Percentiles rank a stretch among this genome's conserved stretches.
Evolutionary conservation across 371 early-diverging fungal genomes (phyloP).

Genomic region (Mortierella sp.): DNA sequence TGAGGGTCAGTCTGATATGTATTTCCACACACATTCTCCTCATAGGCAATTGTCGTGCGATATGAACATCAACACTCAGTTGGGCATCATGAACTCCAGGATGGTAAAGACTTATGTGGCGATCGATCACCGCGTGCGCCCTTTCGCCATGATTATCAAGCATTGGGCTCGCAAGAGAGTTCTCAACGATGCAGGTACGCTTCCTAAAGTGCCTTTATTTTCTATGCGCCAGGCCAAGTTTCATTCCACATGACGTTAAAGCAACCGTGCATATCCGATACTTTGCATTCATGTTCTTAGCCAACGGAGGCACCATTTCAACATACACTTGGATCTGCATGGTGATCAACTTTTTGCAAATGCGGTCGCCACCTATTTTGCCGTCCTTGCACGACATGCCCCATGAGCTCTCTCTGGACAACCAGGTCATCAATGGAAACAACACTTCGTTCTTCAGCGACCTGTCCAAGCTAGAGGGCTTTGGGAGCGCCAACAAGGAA

Average conservation of each 20-base stretch:
- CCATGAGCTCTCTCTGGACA: constrained; percentile 46
- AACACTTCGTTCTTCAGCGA: constrained; percentile 76
- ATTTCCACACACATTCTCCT: not conserved
- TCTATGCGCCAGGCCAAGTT: too few species aligned
- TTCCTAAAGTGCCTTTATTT: not conserved
- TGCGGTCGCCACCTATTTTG: constrained; percentile 89
- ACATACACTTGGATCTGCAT: constrained; percentile 95
- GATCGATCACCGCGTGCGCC: constrained; percentile 84
- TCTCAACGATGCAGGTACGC: constrained; percentile 79
- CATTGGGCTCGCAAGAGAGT: constrained; percentile 84
- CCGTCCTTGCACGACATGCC: constrained; percentile 83
- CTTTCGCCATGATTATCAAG: constrained; percentile 82
- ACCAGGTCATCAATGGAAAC: constrained; percentile 58
- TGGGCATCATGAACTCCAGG: constrained; percentile 84
- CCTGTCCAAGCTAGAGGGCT: constrained; percentile 70
- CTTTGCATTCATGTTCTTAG: constrained; percentile 52
- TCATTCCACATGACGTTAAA: not conserved
- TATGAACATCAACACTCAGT: constrained; percentile 85
- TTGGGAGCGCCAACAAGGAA: constrained; percentile 78
- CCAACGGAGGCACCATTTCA: constrained; percentile 92
- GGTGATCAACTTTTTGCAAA: constrained; percentile 91
- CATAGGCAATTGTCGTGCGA: constrained; percentile 77
- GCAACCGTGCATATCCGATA: not conserved
- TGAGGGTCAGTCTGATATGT: not conserved
- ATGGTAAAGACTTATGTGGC: constrained; percentile 84